Percentiles rank a stretch among this genome's conserved stretches.
Evolutionary conservation across 371 early-diverging fungal genomes (phyloP).

Genomic region (Apophysomyces sp.): DNA sequence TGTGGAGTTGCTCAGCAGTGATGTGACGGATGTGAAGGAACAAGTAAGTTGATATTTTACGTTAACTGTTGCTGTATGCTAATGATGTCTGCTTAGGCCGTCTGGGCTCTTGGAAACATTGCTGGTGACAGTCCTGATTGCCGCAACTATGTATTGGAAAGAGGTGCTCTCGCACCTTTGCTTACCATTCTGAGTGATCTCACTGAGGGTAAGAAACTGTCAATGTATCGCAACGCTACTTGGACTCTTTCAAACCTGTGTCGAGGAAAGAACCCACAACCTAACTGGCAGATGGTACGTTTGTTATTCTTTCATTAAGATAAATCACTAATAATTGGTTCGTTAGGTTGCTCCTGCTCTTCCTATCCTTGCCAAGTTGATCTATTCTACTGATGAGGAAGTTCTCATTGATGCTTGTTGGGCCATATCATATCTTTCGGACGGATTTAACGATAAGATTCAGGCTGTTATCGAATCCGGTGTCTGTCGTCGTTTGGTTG

Average conservation of each 20-base stretch:
- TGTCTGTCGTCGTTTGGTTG: constrained; percentile 90
- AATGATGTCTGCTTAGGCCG: constrained; percentile 59
- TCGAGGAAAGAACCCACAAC: constrained; percentile 98
- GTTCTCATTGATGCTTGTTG: constrained; percentile 99
- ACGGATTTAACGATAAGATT: constrained; percentile 94
- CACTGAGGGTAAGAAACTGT: constrained; percentile 82
- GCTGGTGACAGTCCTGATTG: constrained; percentile 98
- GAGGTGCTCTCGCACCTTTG: constrained; percentile 84
- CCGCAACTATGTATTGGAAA: constrained; percentile 91
- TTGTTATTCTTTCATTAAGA: neutral
- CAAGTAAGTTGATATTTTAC: constrained; percentile 62
- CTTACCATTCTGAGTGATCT: constrained; percentile 86
- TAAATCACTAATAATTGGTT: neutral
- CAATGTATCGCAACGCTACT: constrained; percentile 98
- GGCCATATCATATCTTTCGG: constrained; percentile 99
- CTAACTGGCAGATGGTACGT: constrained; percentile 83
- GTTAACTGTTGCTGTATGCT: neutral
- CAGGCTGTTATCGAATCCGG: constrained; percentile 97
- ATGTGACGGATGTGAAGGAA: constrained; percentile 93
- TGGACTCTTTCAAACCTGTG: constrained; percentile 99
- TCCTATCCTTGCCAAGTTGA: constrained; percentile 85
- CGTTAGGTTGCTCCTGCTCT: constrained; percentile 81
- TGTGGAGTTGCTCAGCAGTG: constrained; percentile 86
- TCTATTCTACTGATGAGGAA: constrained; percentile 92
- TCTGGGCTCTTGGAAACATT: constrained; percentile 99